A percentile compares a stretch with the other conserved stretches of the same genome.
Conservation (phyloP, 345 rosid species). For the Rhizophora apiculata region DNA sequence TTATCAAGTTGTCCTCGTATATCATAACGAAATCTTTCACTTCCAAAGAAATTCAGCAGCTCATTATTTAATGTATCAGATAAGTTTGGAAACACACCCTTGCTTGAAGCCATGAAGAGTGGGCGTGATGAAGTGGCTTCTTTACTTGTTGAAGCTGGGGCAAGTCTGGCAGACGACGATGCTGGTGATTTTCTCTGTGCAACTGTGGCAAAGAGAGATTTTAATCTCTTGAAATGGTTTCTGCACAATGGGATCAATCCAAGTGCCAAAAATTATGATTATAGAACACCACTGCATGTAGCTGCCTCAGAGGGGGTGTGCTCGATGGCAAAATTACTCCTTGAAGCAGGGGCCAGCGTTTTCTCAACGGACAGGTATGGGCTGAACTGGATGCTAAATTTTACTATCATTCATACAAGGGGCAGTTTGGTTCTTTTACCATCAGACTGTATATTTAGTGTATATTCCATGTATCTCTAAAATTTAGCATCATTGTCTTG, state of each 20-base stretch:
- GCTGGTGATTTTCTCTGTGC: conserved; percentile 66
- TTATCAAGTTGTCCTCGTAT: neutral
- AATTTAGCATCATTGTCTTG: neutral
- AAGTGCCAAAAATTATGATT: conserved; percentile 65
- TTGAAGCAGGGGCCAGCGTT: conserved; percentile 71
- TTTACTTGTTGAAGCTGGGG: conserved; percentile 58
- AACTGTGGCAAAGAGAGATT: conserved; percentile 52
- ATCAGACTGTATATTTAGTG: no score
- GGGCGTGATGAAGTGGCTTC: conserved; percentile 62
- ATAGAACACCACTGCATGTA: conserved; percentile 69
- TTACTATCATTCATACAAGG: neutral
- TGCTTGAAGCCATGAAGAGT: conserved; percentile 73
- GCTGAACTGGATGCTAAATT: neutral
- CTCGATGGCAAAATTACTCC: conserved; percentile 43
- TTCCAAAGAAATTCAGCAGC: neutral
- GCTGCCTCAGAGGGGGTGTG: conserved; percentile 73
- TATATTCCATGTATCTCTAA: neutral
- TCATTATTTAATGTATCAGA: conserved; percentile 32
- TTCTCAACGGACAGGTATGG: conserved; percentile 64
- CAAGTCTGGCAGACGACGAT: conserved; percentile 49
- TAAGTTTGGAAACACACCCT: conserved; percentile 65
- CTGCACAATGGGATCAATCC: conserved; percentile 61
- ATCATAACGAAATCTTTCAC: neutral
- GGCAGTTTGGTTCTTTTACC: no score
- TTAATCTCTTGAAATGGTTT: conserved; percentile 53